Conservation (phyloP, 2,329 filamentous ascomycete genomes). For the Trichoderma oligosporum region DNA sequence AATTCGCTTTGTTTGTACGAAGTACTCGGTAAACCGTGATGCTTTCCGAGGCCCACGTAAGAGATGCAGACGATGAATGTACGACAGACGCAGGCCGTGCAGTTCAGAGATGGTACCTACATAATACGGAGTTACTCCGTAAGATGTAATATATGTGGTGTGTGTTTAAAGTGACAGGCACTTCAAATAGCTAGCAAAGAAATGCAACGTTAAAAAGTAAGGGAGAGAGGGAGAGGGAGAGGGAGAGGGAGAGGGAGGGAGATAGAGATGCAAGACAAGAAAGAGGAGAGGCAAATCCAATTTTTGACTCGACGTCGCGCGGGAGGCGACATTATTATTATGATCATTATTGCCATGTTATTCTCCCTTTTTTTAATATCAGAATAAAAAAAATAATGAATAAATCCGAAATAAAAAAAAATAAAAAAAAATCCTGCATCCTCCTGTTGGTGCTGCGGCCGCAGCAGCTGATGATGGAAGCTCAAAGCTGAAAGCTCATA, state of each 20-base stretch:
- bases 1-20: background rate
- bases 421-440: no score
- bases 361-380: background rate
- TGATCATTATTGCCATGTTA: background rate
- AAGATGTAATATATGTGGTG: no score
- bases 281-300: constrained; percentile 5
- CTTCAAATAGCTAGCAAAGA: background rate
- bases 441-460: constrained; percentile 1
- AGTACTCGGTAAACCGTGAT: constrained; percentile 1
- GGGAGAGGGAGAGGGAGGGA: background rate
- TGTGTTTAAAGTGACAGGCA: background rate
- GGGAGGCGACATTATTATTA: background rate
- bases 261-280: background rate
- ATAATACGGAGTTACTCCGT: no score
- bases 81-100: constrained; percentile 13
- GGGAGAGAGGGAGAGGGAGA: background rate
- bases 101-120: constrained; percentile 15
- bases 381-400: no score
- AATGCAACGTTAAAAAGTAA: background rate
- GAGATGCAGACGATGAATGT: constrained; percentile 15
- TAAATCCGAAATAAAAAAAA: no score
- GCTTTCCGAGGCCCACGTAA: constrained; percentile 9
- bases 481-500: constrained; percentile 1
- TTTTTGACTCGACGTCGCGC: background rate
- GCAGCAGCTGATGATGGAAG: constrained; percentile 3